These are phyloP conservation scores for Penicillium alfredii DNA, from an alignment of 495 filamentous ascomycete genomes.

Conservation along the genomic window DNA sequence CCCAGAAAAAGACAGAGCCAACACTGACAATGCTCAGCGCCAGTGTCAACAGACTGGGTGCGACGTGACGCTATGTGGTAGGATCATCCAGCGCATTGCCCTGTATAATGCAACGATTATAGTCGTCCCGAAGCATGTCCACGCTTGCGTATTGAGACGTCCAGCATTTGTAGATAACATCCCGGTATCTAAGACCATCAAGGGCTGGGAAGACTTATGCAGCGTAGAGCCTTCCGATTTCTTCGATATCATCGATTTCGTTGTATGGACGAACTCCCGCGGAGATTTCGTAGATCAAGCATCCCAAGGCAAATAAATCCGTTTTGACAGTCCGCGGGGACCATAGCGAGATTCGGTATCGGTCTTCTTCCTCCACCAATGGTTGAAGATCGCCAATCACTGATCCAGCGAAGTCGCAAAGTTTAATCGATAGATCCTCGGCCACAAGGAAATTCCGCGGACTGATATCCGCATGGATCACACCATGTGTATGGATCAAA, in stretches of 20 bases:
- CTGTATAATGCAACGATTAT: too few relatives aligned
- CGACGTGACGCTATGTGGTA: too few relatives aligned
- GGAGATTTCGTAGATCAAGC: slow-evolving; percentile 15
- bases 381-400: slow-evolving; percentile 3
- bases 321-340: slow-evolving; percentile 8
- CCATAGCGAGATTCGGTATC: slow-evolving; percentile 6
- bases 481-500: slow-evolving; percentile 15
- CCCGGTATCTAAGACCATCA: slow-evolving; percentile 6
- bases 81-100: too few relatives aligned
- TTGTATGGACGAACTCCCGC: slow-evolving; percentile 10
- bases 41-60: too few relatives aligned
- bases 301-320: slow-evolving; percentile 20
- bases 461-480: slow-evolving; percentile 27
- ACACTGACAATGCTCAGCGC: too few relatives aligned
- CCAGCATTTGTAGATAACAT: slow-evolving; percentile 18
- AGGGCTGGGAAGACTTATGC: slow-evolving; percentile 9
- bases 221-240: slow-evolving; percentile 7
- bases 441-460: slow-evolving; percentile 30
- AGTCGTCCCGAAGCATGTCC: too few relatives aligned
- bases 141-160: slow-evolving; percentile 14
- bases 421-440: slow-evolving; percentile 23
- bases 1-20: too few relatives aligned
- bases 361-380: slow-evolving; percentile 11
- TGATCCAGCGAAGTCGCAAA: slow-evolving; percentile 24
- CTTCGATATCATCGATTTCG: slow-evolving; percentile 10